These are phyloP conservation scores for Backusella macrospora DNA, from an alignment of 192 early-diverging fungal species.

Conservation along the genomic window DNA sequence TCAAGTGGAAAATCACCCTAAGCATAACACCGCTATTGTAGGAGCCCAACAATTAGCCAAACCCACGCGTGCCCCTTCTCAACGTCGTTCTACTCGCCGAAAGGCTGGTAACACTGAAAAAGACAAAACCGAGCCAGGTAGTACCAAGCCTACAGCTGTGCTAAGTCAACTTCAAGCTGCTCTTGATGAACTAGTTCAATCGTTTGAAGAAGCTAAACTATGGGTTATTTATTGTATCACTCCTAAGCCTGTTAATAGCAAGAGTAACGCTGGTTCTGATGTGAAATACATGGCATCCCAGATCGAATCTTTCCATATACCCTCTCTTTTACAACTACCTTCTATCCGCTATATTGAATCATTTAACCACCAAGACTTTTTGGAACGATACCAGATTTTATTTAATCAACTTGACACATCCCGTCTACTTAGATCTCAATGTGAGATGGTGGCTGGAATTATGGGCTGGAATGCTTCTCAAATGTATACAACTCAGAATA, in stretches of 20 bases:
- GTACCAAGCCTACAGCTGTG: constrained; percentile 36
- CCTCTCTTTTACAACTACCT: constrained; percentile 65
- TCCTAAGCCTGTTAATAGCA: constrained; percentile 51
- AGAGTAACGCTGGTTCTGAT: constrained; percentile 52
- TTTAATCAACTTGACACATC: constrained; percentile 34
- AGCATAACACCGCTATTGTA: constrained; percentile 69
- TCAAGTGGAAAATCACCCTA: constrained; percentile 69
- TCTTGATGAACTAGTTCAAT: constrained; percentile 76
- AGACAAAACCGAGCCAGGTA: not conserved
- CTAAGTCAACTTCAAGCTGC: constrained; percentile 60
- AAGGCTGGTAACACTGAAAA: constrained; percentile 10
- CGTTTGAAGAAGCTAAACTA: constrained; percentile 72
- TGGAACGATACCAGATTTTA: constrained; percentile 60
- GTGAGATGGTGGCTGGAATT: constrained; percentile 42
- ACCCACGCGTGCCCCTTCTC: constrained; percentile 70
- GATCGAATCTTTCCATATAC: constrained; percentile 62
- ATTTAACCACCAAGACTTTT: constrained; percentile 72
- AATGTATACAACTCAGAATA: constrained; percentile 34
- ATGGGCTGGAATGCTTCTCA: constrained; percentile 54
- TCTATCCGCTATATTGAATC: constrained; percentile 72
- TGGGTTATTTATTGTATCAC: constrained; percentile 86
- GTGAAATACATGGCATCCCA: constrained; percentile 66
- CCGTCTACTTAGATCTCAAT: constrained; percentile 36
- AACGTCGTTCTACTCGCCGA: constrained; percentile 49
- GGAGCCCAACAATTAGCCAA: constrained; percentile 74